Evolutionary conservation across 2,329 filamentous ascomycete genomes (phyloP), one percentile per base, ranked within the genome.

Genomic region (Talaromyces rugulosus): DNA sequence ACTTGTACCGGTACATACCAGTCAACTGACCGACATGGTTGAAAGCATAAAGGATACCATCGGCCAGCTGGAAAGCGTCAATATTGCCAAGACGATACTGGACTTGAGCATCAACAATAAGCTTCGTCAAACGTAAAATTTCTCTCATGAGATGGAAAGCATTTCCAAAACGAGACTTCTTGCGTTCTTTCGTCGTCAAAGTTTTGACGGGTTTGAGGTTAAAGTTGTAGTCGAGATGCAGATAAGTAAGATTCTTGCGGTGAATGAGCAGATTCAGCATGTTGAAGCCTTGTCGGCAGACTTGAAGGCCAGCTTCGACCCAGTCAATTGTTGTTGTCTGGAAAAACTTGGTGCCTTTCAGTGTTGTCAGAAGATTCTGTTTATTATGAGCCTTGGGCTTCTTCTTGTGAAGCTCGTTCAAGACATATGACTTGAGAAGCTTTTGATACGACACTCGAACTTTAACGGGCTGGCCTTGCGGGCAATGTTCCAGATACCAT

Each of bases 1-100:
- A 99, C 83, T 99, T 99, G 85, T 99, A 99, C 64, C 95, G 90
- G 79, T 99, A 99, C 95, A 99, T 99, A 74, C 95, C 95, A 16
- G 95, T 99, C 64, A 99, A 82, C 77, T 99, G 96, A 65, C 95
- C 95, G 62, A 99, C 95, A 70, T 99, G 95, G 78, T 99, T 99
- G 81, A 99, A 99, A 18, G 95, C 96, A 70, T 99, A 99, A n/a
- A 98, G 82, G 62, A 99, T 99, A 76, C 95, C 95, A 76, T 99
- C 95, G 3, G 95, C 95, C 66, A 99, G 87, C 76, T 99, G 95
- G 82, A 99, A 99, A 42, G 96, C 95, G 76, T 99, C 95, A 66
- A 99, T 98, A 71, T 99, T 99, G 63, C 96, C 96, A 44, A 99
- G 82, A 31, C 95, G 89, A 74, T 98, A 99, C 75, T 99, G 95